Evolutionary conservation across 768 basidiomycete species (phyloP).

Genomic region (Harrya chromipes): DNA sequence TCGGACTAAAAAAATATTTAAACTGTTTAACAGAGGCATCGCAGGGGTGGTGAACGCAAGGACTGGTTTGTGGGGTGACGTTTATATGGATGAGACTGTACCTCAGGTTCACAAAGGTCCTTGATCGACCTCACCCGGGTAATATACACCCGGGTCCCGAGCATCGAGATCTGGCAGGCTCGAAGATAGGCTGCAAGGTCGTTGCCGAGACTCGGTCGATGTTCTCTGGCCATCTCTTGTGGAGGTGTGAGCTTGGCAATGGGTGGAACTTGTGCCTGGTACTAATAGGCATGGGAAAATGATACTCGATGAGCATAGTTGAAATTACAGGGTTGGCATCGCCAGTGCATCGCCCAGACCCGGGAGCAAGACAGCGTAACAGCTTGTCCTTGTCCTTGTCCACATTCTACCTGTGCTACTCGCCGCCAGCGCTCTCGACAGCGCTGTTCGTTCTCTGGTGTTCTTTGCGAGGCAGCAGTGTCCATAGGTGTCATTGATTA

Average conservation of each 20-base stretch:
- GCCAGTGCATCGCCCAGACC: slow-evolving; percentile 14
- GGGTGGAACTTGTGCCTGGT: neutral
- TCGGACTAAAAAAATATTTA: too few relatives aligned
- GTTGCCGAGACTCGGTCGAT: too few relatives aligned
- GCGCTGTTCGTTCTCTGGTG: neutral
- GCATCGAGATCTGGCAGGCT: neutral
- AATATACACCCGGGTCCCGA: neutral
- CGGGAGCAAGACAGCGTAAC: slow-evolving; percentile 1
- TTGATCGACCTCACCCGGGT: too few relatives aligned
- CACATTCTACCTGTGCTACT: neutral
- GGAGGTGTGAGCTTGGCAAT: neutral
- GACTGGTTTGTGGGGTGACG: too few relatives aligned
- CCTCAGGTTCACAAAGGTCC: too few relatives aligned
- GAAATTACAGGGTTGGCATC: slow-evolving; percentile 13
- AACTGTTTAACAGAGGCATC: too few relatives aligned
- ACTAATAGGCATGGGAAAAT: slow-evolving; percentile 18
- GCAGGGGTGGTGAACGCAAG: too few relatives aligned
- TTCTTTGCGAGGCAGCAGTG: neutral
- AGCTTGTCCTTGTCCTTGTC: slow-evolving; percentile 5
- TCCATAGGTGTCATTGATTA: neutral
- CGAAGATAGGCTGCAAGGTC: too few relatives aligned
- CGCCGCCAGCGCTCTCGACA: neutral
- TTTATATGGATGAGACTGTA: too few relatives aligned
- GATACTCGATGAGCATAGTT: slow-evolving; percentile 19
- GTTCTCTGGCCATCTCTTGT: too few relatives aligned